Conservation (phyloP, 176 grass and related monocot species). For the Eragrostis curvula region DNA sequence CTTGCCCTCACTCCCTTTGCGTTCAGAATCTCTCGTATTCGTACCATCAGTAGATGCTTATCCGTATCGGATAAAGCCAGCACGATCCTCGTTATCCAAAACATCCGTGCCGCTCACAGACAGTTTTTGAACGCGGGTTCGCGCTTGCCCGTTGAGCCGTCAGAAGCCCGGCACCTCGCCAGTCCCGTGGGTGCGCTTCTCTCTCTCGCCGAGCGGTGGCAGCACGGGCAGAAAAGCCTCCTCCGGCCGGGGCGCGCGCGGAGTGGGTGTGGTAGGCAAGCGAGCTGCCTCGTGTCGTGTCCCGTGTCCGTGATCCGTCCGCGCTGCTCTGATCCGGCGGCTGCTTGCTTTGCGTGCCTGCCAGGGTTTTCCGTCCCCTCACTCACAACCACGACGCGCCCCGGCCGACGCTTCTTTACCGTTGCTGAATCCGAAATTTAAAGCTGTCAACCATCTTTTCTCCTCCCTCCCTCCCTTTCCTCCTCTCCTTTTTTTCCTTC, state of each 20-base stretch:
- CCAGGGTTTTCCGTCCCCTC: background rate
- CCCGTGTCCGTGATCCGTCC: background rate
- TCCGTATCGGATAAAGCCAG: conserved; percentile 9
- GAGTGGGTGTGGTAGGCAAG: background rate
- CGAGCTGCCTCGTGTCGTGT: background rate
- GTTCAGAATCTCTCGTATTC: background rate
- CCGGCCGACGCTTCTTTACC: conserved; percentile 7
- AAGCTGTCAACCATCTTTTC: background rate
- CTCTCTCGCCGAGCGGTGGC: conserved; percentile 13
- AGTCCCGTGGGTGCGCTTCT: background rate
- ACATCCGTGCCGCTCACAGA: background rate
- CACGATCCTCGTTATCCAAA: background rate
- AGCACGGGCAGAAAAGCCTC: background rate
- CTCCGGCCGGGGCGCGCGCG: too few relatives aligned
- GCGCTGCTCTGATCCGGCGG: background rate
- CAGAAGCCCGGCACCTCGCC: background rate
- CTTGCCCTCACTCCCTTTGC: background rate
- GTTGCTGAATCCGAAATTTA: conserved; percentile 33
- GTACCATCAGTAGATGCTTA: conserved; percentile 4
- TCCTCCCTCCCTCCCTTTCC: too few relatives aligned
- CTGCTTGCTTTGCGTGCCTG: conserved; percentile 43
- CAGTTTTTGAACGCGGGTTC: background rate
- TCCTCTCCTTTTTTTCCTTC: background rate
- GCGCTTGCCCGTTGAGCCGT: conserved; percentile 4
- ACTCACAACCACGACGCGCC: background rate